Evolutionary conservation across 2,329 filamentous ascomycete species (phyloP).

Genomic region (Epichloe aotearoae): DNA sequence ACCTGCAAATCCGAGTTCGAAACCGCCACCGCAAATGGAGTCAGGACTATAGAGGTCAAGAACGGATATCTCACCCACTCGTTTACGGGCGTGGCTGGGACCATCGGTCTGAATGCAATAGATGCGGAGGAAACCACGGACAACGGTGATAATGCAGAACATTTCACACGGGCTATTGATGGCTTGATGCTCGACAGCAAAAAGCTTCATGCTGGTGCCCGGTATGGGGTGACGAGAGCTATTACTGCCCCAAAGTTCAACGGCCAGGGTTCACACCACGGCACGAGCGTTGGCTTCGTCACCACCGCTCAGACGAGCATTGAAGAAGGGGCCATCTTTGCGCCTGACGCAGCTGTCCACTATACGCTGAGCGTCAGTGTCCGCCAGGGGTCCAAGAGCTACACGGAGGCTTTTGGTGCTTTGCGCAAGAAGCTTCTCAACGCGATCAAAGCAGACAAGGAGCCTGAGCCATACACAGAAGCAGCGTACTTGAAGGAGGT

Average conservation of each 20-base stretch:
- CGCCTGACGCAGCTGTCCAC: conserved; percentile 41
- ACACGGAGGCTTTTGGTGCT: conserved; percentile 38
- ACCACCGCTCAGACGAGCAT: conserved; percentile 35
- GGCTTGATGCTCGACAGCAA: conserved; percentile 41
- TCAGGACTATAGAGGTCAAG: conserved; percentile 31
- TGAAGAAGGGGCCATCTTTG: conserved; percentile 37
- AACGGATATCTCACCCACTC: conserved; percentile 49
- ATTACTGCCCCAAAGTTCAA: conserved; percentile 41
- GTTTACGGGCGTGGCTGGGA: conserved; percentile 47
- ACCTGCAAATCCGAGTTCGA: conserved; percentile 32
- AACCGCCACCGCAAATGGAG: conserved; percentile 19
- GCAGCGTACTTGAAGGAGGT: conserved; percentile 39
- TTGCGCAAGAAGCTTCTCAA: conserved; percentile 41
- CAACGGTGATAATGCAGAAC: conserved; percentile 31
- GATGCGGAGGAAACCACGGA: conserved; percentile 41
- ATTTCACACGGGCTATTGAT: conserved; percentile 46
- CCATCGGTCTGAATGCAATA: conserved; percentile 50
- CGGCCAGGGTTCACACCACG: conserved; percentile 31
- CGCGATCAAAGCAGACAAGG: conserved; percentile 25
- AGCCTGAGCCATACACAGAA: conserved; percentile 32
- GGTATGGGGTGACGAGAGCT: conserved; percentile 45
- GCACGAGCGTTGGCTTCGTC: conserved; percentile 45
- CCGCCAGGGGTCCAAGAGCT: conserved; percentile 29
- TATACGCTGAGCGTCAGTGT: conserved; percentile 37
- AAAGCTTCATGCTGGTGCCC: conserved; percentile 38